Conservation (phyloP, 352 stramenopile genomes). For the Sclerospora graminicola region DNA sequence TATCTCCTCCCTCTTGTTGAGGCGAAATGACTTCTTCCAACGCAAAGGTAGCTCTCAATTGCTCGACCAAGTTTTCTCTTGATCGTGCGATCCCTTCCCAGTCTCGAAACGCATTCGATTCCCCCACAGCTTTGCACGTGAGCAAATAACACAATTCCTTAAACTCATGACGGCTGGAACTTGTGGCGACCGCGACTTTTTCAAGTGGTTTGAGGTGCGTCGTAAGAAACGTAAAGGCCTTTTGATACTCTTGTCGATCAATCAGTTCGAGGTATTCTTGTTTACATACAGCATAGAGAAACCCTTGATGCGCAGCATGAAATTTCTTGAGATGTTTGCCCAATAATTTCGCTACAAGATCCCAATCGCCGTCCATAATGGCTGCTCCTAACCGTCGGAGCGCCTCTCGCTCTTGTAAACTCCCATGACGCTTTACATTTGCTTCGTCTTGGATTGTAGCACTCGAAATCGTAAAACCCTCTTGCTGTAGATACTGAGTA, state of each 20-base stretch:
- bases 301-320: slow-evolving; percentile 66
- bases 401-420: slow-evolving; percentile 60
- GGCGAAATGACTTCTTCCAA: slow-evolving; percentile 60
- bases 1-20: slow-evolving; percentile 27
- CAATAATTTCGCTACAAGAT: slow-evolving; percentile 73
- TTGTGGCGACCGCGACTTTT: slow-evolving; percentile 60
- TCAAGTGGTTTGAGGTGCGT: slow-evolving; percentile 84
- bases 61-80: slow-evolving; percentile 77
- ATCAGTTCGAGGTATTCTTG: slow-evolving; percentile 86
- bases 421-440: slow-evolving; percentile 72
- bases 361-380: slow-evolving; percentile 81
- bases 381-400: slow-evolving; percentile 59
- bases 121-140: slow-evolving; percentile 79
- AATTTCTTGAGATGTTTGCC: slow-evolving; percentile 78
- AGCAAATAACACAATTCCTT: slow-evolving; percentile 85
- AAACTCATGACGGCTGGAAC: slow-evolving; percentile 72
- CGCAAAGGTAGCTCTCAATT: slow-evolving; percentile 74
- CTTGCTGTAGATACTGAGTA: slow-evolving; percentile 77
- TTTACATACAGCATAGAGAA: slow-evolving; percentile 84
- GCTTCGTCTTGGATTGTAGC: slow-evolving; percentile 83
- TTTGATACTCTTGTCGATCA: slow-evolving; percentile 83
- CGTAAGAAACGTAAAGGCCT: slow-evolving; percentile 84
- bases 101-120: slow-evolving; percentile 75
- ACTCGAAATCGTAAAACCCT: slow-evolving; percentile 71
- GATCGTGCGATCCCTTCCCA: slow-evolving; percentile 75